These are phyloP conservation scores for Colletotrichum scovillei DNA, from an alignment of 2,329 filamentous ascomycete genomes.

Conservation along the genomic window DNA sequence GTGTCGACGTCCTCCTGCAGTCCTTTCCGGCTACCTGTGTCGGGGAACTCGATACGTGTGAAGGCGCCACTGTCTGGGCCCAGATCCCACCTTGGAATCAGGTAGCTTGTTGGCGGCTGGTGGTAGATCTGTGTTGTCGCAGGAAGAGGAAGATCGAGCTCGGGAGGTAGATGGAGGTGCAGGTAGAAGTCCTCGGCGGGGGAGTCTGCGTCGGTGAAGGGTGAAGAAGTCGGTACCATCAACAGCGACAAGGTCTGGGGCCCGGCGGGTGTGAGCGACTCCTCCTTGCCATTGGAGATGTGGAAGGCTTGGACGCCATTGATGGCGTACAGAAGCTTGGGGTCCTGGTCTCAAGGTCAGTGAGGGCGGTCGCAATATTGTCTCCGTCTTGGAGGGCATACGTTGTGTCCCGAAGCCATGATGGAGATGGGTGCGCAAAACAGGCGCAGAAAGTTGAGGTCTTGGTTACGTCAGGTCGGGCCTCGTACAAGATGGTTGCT, in stretches of 20 bases:
- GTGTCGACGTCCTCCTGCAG: slow-evolving; percentile 94
- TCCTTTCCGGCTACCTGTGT: slow-evolving; percentile 75
- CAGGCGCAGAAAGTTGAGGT: background rate
- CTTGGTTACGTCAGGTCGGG: slow-evolving; percentile 11
- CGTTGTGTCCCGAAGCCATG: slow-evolving; percentile 60
- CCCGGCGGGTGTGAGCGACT: slow-evolving; percentile 83
- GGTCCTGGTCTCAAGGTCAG: slow-evolving; percentile 56
- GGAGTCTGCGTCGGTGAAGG: slow-evolving; percentile 76
- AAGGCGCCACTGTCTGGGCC: slow-evolving; percentile 90
- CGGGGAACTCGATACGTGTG: slow-evolving; percentile 91
- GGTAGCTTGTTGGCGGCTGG: slow-evolving; percentile 90
- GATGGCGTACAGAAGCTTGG: slow-evolving; percentile 77
- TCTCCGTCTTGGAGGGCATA: slow-evolving; percentile 40
- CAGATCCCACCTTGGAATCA: slow-evolving; percentile 95
- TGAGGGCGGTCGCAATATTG: background rate
- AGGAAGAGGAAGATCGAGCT: slow-evolving; percentile 92
- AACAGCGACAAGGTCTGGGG: slow-evolving; percentile 92
- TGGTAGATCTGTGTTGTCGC: slow-evolving; percentile 98
- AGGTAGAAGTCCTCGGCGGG: slow-evolving; percentile 95
- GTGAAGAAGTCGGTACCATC: slow-evolving; percentile 93
- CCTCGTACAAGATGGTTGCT: background rate
- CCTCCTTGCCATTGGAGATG: slow-evolving; percentile 87
- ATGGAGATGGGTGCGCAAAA: slow-evolving; percentile 21
- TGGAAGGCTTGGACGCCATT: slow-evolving; percentile 92
- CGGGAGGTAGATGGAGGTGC: slow-evolving; percentile 92